Base-by-base conservation (phyloP, 2,329 filamentous ascomycete species). In the Diaporthe capsici region DNA sequence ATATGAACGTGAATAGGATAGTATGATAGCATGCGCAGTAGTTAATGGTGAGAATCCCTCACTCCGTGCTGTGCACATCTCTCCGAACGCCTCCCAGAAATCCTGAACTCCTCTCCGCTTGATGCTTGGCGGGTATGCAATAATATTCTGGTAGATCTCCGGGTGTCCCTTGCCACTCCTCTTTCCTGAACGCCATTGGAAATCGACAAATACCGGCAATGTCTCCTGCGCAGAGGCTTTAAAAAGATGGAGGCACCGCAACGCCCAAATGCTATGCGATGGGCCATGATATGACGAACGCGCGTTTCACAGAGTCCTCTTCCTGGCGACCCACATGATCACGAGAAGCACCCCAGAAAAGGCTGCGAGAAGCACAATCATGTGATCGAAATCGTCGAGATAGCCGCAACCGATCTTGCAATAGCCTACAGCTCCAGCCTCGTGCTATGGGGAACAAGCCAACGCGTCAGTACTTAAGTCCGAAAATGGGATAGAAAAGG, bases 341-440 rank as follows among this genome's bases (percentile, higher is more conserved):
- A 71, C 22, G 2, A 76, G 42, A 7, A 76, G 44, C 5, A 76
- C 39, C 42, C 44, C 72, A 17, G 72, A 68, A 17, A 73, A 71
- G 31, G 28, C 73, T 17, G 74, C 58, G 58, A 76, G 67, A n/a
- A 68, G 75, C 25, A 76, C 31, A 34, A 76, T 57, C 39, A 75
- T 70, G 34, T 74, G 75, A 37, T 76, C 75, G 57, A 75, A 76
- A 22, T 72, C 73, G 55, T 76, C 75, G 49, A 76, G 70, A 37
- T 55, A 44, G 37, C 73, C 70, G 22, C 75, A 76, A 49, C 75
- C 75, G 20, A 76, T 75, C 31, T 73, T 75, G 71, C 75, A 76
- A 51, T 71, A 75, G 28, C 75, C 75, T 51, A 71, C 70, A 58
- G 70, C 75, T 73, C 75, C 75, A 73, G 39, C 70, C 17, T 63